Evolutionary conservation across 176 grass and related monocot species (phyloP).

Genomic region (Carex myosuroides): DNA sequence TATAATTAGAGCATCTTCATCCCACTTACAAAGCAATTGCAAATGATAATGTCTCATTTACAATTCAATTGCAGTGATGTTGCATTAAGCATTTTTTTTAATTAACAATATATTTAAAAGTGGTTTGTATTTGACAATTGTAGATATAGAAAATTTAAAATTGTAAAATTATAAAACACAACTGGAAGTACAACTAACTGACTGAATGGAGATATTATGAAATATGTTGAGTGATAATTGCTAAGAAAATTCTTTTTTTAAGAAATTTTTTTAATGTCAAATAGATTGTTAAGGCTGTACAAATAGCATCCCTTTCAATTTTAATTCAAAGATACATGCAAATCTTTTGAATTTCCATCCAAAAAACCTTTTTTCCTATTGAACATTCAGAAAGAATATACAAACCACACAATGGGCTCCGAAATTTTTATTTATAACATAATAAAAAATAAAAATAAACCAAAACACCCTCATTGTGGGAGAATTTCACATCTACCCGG

Average conservation of each 20-base stretch:
- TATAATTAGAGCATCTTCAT: not conserved
- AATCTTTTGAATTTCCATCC: not conserved
- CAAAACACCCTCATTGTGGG: too few species aligned
- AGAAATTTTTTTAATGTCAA: too few species aligned
- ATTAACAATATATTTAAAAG: not conserved
- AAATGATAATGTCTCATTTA: not conserved
- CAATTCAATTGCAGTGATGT: not conserved
- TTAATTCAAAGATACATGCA: not conserved
- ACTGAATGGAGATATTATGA: not conserved
- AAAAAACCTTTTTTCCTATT: not conserved
- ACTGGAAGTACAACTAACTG: not conserved
- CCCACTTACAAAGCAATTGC: not conserved
- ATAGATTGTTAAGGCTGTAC: not conserved
- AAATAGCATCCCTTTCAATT: not conserved
- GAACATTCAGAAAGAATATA: not conserved
- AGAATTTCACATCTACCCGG: too few species aligned
- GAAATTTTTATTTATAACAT: too few species aligned
- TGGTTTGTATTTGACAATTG: not conserved
- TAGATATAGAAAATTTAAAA: not conserved
- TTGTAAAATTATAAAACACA: not conserved
- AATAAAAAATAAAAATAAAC: too few species aligned
- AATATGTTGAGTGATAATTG: not conserved
- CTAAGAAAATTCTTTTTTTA: not conserved
- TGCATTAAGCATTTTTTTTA: not conserved
- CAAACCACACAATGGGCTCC: not conserved